Conservation (phyloP, 805 yeast genomes). For the Saccharomycopsis sp. region DNA sequence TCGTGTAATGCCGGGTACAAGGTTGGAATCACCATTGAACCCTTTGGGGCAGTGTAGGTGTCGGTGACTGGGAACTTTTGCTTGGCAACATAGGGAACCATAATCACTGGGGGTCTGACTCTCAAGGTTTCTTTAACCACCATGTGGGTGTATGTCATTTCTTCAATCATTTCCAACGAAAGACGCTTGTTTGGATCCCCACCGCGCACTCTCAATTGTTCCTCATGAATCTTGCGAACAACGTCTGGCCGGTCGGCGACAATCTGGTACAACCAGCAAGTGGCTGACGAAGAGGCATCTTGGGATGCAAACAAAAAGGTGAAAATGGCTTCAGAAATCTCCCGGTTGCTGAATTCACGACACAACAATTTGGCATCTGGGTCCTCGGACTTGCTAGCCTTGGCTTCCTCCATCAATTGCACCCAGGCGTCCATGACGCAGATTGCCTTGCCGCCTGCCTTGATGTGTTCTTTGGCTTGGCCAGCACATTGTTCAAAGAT, state of each 20-base stretch:
- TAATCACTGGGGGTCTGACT: slow-evolving; percentile 93
- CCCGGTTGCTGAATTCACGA: slow-evolving; percentile 81
- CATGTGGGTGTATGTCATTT: slow-evolving; percentile 82
- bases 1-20: slow-evolving; percentile 94
- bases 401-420: slow-evolving; percentile 63
- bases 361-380: slow-evolving; percentile 50
- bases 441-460: slow-evolving; percentile 63
- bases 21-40: slow-evolving; percentile 94
- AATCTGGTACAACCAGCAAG: slow-evolving; percentile 97
- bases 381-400: slow-evolving; percentile 36
- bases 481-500: slow-evolving; percentile 85
- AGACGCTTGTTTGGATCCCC: slow-evolving; percentile 61
- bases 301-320: slow-evolving; percentile 96
- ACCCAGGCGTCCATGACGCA: slow-evolving; percentile 98
- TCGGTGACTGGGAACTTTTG: slow-evolving; percentile 75
- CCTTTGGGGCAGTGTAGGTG: slow-evolving; percentile 88
- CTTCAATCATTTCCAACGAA: slow-evolving; percentile 63
- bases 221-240: slow-evolving; percentile 77
- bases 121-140: slow-evolving; percentile 90
- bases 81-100: slow-evolving; percentile 96
- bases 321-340: slow-evolving; percentile 92
- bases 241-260: slow-evolving; percentile 95
- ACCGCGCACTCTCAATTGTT: slow-evolving; percentile 75
- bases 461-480: slow-evolving; percentile 73
- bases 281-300: slow-evolving; percentile 94